Conservation (phyloP, 2,329 filamentous ascomycete species). For the Thelonectria discophora region DNA sequence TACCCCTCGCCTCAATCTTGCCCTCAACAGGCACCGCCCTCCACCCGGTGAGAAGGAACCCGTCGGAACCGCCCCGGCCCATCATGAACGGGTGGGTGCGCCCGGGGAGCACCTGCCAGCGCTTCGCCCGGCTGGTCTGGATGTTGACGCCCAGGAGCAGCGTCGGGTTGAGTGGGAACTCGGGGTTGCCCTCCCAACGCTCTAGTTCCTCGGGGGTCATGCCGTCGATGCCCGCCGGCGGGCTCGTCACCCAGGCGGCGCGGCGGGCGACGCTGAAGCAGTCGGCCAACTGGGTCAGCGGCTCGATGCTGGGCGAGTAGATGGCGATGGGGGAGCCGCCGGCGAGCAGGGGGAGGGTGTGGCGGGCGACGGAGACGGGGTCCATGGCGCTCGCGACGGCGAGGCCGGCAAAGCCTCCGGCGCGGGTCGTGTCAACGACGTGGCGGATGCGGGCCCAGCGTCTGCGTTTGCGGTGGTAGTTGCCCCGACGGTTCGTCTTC, state of each 20-base stretch:
- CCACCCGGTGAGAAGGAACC: conserved; percentile 87
- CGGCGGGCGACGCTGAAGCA: conserved; percentile 83
- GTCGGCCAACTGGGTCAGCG: conserved; percentile 80
- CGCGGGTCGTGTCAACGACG: conserved; percentile 77
- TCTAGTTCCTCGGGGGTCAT: conserved; percentile 61
- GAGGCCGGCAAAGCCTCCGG: conserved; percentile 83
- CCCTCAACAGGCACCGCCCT: conserved; percentile 82
- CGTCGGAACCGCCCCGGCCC: conserved; percentile 84
- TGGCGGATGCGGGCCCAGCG: conserved; percentile 78
- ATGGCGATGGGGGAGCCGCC: conserved; percentile 87
- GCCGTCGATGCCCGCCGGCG: conserved; percentile 57
- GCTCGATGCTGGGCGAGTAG: conserved; percentile 83
- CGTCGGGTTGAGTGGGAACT: conserved; percentile 90
- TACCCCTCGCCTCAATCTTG: conserved; percentile 83
- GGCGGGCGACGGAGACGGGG: conserved; percentile 75
- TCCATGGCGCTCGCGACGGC: conserved; percentile 87
- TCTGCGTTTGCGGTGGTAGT: conserved; percentile 88
- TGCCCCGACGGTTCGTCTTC: conserved; percentile 84
- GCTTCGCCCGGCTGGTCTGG: conserved; percentile 79
- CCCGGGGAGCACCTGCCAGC: conserved; percentile 92
- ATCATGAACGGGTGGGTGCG: conserved; percentile 97
- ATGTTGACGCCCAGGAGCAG: conserved; percentile 80
- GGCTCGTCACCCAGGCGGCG: conserved; percentile 73
- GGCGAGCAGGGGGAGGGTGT: conserved; percentile 80
- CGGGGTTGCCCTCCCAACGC: conserved; percentile 67